These are phyloP conservation scores for Pleurotus pulmonarius DNA, from an alignment of 768 basidiomycete genomes.

Conservation along the genomic window DNA sequence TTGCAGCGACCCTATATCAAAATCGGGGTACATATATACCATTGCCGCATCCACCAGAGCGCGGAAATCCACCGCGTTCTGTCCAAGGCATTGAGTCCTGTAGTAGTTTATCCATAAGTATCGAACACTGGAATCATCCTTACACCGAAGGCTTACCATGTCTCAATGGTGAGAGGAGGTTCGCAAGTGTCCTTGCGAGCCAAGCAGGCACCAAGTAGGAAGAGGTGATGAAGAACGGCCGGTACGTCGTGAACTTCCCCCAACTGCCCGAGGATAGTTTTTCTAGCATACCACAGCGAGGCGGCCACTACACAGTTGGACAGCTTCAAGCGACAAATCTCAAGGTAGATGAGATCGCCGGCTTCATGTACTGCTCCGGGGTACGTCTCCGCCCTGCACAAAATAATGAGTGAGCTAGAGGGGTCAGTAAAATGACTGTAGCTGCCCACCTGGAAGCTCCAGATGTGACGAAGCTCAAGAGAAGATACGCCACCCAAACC, in stretches of 20 bases:
- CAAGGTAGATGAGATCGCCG: neutral
- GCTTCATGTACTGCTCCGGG: neutral
- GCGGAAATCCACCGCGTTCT: too few relatives aligned
- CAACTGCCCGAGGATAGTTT: neutral
- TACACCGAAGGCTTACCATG: neutral
- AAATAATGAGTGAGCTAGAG: too few relatives aligned
- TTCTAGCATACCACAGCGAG: neutral
- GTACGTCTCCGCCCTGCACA: too few relatives aligned
- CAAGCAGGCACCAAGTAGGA: neutral
- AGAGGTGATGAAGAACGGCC: neutral
- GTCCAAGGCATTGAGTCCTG: neutral
- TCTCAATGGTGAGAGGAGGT: neutral
- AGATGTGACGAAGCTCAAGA: neutral
- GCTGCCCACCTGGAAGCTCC: too few relatives aligned
- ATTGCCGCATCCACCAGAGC: too few relatives aligned
- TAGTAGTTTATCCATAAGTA: too few relatives aligned
- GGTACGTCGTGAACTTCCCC: neutral
- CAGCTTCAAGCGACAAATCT: constrained; percentile 2
- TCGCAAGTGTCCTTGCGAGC: neutral
- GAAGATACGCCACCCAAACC: neutral
- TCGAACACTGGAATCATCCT: too few relatives aligned
- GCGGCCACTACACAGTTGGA: neutral
- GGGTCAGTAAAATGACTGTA: too few relatives aligned
- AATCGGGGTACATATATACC: too few relatives aligned
- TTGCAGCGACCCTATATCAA: too few relatives aligned